phyloP scores from a whole-genome alignment of 1,284 basidiomycete genomes.

The Ustilago crameri region DNA sequence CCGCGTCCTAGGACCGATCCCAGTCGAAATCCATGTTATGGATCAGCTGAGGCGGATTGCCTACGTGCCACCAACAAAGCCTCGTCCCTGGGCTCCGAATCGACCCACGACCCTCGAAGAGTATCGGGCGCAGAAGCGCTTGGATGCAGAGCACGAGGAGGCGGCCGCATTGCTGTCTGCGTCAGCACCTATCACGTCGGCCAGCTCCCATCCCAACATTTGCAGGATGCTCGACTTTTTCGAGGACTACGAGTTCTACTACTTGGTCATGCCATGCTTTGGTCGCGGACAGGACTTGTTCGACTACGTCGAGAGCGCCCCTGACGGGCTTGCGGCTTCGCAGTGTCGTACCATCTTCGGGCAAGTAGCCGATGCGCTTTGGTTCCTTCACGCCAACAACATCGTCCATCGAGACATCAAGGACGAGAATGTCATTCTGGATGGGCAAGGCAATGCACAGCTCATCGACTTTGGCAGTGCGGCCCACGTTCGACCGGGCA shows the following conservation, averaged over 20 bases:
- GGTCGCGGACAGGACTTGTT: constrained; percentile 81
- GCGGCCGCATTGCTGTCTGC: background rate
- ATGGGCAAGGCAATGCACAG: constrained; percentile 74
- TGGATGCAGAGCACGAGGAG: constrained; percentile 22
- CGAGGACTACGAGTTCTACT: constrained; percentile 96
- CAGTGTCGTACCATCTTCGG: constrained; percentile 87
- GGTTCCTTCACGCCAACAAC: constrained; percentile 88
- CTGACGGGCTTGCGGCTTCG: constrained; percentile 81
- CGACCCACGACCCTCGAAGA: constrained; percentile 41
- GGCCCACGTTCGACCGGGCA: constrained; percentile 79
- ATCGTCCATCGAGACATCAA: constrained; percentile 98
- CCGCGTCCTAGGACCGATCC: constrained; percentile 91
- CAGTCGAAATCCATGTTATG: constrained; percentile 99
- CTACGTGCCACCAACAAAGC: constrained; percentile 41
- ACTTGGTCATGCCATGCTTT: constrained; percentile 76
- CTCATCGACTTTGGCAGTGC: constrained; percentile 90
- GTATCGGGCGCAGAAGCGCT: constrained; percentile 28
- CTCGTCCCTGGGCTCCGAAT: constrained; percentile 51
- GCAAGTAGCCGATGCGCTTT: constrained; percentile 90
- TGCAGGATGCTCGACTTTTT: constrained; percentile 96
- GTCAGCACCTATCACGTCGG: constrained; percentile 4
- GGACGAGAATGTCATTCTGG: constrained; percentile 88
- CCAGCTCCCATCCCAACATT: constrained; percentile 80
- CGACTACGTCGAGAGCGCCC: constrained; percentile 90
- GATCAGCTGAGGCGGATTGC: constrained; percentile 80